Evolutionary conservation across 2,329 filamentous ascomycete species (phyloP), one percentile per base, ranked within the genome.

Genomic region (Hymenoscyphus fructigenus): DNA sequence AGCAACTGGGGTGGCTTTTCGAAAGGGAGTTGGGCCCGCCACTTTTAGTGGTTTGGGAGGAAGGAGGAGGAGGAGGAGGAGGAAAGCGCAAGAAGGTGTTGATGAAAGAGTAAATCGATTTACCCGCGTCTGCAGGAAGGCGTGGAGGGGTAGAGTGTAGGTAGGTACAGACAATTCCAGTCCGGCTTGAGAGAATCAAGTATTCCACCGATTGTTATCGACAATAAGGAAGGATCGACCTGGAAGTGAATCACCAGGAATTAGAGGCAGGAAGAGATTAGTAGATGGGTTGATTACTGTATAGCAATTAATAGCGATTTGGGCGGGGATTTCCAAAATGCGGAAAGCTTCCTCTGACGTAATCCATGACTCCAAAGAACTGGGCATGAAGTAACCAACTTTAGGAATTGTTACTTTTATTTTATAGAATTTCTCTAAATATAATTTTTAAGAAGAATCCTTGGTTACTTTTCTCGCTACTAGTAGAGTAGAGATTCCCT

Each of bases 11-110:
- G 64, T 71, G 65, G 67, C 65, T 68, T 67, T 70, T 20, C 70
- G 69, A 6, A 70, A 62, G 47, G 66, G 57, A 63, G 61, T 68
- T 69, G 70, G 70, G 67, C 61, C 64, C 59, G 72, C 70, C 73
- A 76, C 70, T 60, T 73, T 73, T 59, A 62, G 56, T 64, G 53
- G 65, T 47, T 64, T 41, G 58, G 38, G 47, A 23, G 44, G n/a
- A 9, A 23, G n/a, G 44, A 47, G 44, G 20, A 47, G 44, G 44
- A 10, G 9, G n/a, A 23, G n/a, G 44, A 47, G 44, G 20, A 47
- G 44, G 44, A 10, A 20, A 50, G 20, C 4, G 47, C 9, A 53
- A 26, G 47, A 14, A 23, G 20, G 20, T 12, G 23, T 5, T 53
- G 47, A 53, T 23, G 23, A 20, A 26, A 50, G 44, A 50, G 44